Conservation (phyloP, 257 asterid species). For the Solanum piurae region DNA sequence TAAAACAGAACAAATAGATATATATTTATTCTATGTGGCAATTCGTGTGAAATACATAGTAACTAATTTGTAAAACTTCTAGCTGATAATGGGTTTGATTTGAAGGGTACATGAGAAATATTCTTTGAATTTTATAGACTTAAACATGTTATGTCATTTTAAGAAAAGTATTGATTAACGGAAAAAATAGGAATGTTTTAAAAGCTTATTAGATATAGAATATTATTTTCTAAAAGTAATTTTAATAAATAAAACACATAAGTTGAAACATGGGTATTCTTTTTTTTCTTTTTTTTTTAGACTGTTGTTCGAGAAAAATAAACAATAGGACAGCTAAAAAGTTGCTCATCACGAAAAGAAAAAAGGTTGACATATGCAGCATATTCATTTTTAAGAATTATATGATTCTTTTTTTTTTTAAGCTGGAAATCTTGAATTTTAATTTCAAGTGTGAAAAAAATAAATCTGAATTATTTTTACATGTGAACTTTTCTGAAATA, state of each 20-base stretch:
- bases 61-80: too few relatives aligned
- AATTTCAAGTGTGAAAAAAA: background rate
- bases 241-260: too few relatives aligned
- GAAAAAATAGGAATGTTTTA: background rate
- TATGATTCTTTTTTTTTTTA: background rate
- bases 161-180: too few relatives aligned
- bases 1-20: too few relatives aligned
- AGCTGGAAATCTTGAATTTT: background rate
- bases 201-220: background rate
- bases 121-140: too few relatives aligned
- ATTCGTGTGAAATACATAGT: fast-evolving
- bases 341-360: background rate
- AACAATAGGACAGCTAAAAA: background rate
- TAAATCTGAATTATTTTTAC: too few relatives aligned
- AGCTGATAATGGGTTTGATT: background rate
- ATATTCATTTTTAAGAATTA: background rate
- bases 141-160: too few relatives aligned
- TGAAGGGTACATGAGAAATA: background rate
- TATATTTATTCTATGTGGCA: background rate
- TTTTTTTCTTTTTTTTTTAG: too few relatives aligned
- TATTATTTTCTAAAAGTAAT: too few relatives aligned
- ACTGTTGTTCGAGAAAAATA: too few relatives aligned
- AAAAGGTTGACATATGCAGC: background rate
- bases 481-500: too few relatives aligned
- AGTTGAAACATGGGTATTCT: background rate